Conservation (phyloP, 805 yeast species). For the Candida xyloterini region DNA sequence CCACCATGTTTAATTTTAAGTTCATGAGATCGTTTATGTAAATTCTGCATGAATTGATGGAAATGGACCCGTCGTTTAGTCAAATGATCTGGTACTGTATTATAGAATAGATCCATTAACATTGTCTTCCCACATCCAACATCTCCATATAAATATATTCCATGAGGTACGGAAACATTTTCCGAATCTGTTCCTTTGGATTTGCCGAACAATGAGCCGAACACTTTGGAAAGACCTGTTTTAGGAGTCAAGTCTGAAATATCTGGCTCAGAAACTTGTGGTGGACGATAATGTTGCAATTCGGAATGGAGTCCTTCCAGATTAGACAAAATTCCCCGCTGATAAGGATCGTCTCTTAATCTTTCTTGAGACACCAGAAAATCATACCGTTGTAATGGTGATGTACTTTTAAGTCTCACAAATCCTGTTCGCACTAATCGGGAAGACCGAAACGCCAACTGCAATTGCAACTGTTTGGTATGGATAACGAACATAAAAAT, state of each 20-base stretch:
- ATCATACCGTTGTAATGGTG: constrained; percentile 33
- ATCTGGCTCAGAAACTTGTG: constrained; percentile 51
- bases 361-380: constrained; percentile 36
- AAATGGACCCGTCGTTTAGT: constrained; percentile 84
- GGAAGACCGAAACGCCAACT: not conserved
- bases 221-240: constrained; percentile 38
- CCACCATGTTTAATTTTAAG: constrained; percentile 64
- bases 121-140: constrained; percentile 99
- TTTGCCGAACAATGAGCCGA: constrained; percentile 31
- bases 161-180: constrained; percentile 53
- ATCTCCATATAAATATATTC: constrained; percentile 92
- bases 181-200: constrained; percentile 4
- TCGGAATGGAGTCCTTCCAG: constrained; percentile 58
- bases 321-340: constrained; percentile 64
- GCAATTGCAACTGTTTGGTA: not conserved
- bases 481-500: constrained; percentile 3
- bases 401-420: constrained; percentile 14
- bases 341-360: constrained; percentile 73
- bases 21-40: constrained; percentile 84
- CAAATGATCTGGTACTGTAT: constrained; percentile 73
- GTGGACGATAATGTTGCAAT: constrained; percentile 58
- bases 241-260: constrained; percentile 50
- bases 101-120: constrained; percentile 94
- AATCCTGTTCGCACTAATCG: not conserved
- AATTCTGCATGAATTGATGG: constrained; percentile 94